Base-by-base conservation (phyloP, 1,139 yeast genomes). In the Blastobotrys indianensis region DNA sequence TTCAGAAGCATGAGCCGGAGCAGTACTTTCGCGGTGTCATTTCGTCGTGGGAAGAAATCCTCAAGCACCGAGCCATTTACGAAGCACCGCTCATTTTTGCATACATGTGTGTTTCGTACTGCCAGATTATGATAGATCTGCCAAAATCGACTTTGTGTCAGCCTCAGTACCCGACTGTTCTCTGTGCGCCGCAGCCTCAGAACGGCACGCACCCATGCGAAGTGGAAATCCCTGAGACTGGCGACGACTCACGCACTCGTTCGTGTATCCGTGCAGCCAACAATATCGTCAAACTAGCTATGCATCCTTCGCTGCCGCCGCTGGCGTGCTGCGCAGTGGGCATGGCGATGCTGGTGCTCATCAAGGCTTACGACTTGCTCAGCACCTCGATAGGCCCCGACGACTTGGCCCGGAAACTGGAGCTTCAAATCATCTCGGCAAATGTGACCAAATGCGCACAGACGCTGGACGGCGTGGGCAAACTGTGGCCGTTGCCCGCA, bases 351-450 rank as follows among this genome's bases (percentile, higher is more conserved):
- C 32, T 42, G 33, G 38, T 42, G 9, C 41, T 42, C 11, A 30
- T 42, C 32, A 42, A 42, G 32, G 45, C 45, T 13, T 42, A 42
- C 32, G 45, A 42, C 17, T 29, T 20, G 11, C 11, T 42, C 16
- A 30, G 41, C 2, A 20, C 25, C n/a, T n/a, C 28, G 7, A 28
- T 23, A 3, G 20, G 41, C 2, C 31, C 16, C 4, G 45, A 42
- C 20, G 45, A 42, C 16, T 10, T 32, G 12, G 42, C 33, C 20
- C 31, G 41, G 10, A 37, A 36, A 30, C 32, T 42, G 28, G 45
- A 42, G 13, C 28, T 42, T 37, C 28, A 15, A 5, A 16, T 37
- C 13, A 20, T 42, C 16, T 17, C 37, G 11, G 16, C n/a, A 9
- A 25, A 31, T 20, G 38, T 42, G 8, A 3, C 29, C 16, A 37